Evolutionary conservation across 2,329 filamentous ascomycete genomes (phyloP).

Genomic region (Nemania sp.): DNA sequence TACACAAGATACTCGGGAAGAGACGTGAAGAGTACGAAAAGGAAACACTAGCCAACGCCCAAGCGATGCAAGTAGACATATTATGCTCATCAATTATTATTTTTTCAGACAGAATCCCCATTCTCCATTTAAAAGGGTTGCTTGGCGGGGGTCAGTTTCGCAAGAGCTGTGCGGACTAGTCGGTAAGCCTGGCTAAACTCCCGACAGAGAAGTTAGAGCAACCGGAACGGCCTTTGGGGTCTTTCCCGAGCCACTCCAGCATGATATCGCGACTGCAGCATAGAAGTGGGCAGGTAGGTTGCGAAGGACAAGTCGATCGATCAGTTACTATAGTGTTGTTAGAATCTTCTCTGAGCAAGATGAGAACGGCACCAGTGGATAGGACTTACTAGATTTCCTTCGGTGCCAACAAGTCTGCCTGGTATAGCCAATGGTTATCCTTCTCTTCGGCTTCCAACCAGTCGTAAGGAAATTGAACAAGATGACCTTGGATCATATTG

Average conservation of each 20-base stretch:
- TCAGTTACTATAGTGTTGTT: slow-evolving; percentile 34
- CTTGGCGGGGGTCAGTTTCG: not conserved
- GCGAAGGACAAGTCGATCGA: not conserved
- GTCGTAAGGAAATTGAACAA: slow-evolving; percentile 94
- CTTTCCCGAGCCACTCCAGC: not conserved
- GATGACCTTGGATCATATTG: slow-evolving; percentile 79
- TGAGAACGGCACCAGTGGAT: not conserved
- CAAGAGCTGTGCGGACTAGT: not conserved
- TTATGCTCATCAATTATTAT: slow-evolving; percentile 20
- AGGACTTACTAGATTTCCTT: slow-evolving; percentile 90
- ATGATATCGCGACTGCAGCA: not conserved
- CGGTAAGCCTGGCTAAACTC: not conserved
- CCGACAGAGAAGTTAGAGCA: not conserved
- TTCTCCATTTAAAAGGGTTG: not conserved
- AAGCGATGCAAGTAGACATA: slow-evolving; percentile 19
- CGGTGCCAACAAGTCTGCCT: slow-evolving; percentile 93
- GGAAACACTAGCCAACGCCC: slow-evolving; percentile 15
- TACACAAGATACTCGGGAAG: not conserved
- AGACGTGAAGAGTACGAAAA: not conserved
- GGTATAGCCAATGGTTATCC: slow-evolving; percentile 95
- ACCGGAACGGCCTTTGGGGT: not conserved
- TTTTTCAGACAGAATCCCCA: not conserved
- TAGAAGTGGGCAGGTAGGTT: not conserved
- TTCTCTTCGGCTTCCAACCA: slow-evolving; percentile 92
- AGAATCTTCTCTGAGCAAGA: slow-evolving; percentile 14